Conservation (phyloP, 306 rosid species). For the Lithocarpus polystachyus region DNA sequence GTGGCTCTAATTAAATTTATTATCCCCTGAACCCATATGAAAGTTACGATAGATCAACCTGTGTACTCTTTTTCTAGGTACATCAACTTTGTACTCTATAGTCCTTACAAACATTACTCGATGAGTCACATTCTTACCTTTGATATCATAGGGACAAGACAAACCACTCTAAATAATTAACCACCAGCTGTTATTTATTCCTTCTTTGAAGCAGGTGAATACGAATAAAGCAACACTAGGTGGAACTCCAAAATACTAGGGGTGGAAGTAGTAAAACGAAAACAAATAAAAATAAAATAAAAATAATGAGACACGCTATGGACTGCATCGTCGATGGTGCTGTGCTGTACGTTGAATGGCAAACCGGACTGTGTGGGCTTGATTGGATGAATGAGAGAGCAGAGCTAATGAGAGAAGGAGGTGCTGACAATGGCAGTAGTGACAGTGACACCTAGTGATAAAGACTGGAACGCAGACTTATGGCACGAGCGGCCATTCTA, state of each 20-base stretch:
- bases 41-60: no score
- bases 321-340: constrained; percentile 53
- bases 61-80: no score
- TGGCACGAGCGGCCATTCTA: constrained; percentile 27
- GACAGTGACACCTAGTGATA: background rate
- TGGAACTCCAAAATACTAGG: background rate
- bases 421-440: constrained; percentile 9
- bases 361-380: constrained; percentile 78
- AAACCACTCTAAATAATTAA: no score
- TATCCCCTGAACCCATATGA: no score
- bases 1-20: no score
- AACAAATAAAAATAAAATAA: background rate
- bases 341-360: constrained; percentile 86
- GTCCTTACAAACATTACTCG: no score
- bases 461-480: background rate
- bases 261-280: background rate
- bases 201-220: background rate
- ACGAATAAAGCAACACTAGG: background rate
- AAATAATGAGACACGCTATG: constrained; percentile 7
- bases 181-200: no score
- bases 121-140: no score
- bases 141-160: no score
- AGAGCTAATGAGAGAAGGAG: background rate
- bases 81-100: no score
- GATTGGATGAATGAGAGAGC: constrained; percentile 20